These are phyloP conservation scores for Borovskyia barvae DNA, from an alignment of 208 protist species.

Conservation along the genomic window DNA sequence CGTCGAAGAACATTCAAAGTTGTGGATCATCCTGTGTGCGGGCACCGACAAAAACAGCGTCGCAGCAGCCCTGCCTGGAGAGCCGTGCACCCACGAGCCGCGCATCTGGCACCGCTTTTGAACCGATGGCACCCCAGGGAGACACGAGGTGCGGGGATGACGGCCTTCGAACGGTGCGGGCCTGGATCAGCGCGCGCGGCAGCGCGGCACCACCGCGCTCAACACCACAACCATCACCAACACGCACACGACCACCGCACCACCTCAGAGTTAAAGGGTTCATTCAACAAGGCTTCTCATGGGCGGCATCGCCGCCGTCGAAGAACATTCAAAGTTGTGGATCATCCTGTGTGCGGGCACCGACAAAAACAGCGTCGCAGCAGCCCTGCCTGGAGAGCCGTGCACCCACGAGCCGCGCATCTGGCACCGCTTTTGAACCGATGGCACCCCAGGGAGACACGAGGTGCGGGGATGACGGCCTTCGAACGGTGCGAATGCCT, in stretches of 20 bases:
- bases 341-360: background rate
- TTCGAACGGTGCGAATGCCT: conserved; percentile 15
- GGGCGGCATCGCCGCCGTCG: background rate
- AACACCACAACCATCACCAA: too few species aligned
- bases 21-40: background rate
- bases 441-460: conserved; percentile 1
- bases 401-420: too few species aligned
- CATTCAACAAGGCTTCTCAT: conserved; percentile 21
- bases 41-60: background rate
- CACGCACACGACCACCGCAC: too few species aligned
- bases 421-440: conserved; percentile 27
- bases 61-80: too few species aligned
- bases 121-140: conserved; percentile 15
- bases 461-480: conserved; percentile 15
- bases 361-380: background rate
- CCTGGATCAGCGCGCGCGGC: too few species aligned
- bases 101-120: conserved; percentile 32
- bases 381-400: too few species aligned
- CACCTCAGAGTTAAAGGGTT: conserved; percentile 31
- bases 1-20: conserved; percentile 29
- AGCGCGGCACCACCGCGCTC: too few species aligned
- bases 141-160: conserved; percentile 1
- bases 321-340: conserved; percentile 24
- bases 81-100: too few species aligned
- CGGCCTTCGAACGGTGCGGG: conserved; percentile 30